phyloP scores from a whole-genome alignment of 306 rosid genomes.

The Castanea crenata region DNA sequence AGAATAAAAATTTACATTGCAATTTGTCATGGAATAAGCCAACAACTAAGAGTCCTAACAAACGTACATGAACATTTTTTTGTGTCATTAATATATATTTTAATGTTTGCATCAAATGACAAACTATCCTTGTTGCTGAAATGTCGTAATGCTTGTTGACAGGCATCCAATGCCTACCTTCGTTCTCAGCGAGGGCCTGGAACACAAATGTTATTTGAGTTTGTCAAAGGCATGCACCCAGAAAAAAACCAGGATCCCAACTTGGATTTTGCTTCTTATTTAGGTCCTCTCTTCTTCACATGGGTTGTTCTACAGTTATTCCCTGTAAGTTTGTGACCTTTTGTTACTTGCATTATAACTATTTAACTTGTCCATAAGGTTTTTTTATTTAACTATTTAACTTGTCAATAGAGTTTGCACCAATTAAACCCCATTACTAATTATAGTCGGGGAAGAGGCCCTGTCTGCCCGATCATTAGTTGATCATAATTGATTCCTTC shows the following conservation, averaged over 20 bases:
- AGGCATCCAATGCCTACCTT: slow-evolving; percentile 69
- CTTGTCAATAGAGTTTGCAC: background rate
- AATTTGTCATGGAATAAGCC: no score
- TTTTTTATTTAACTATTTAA: background rate
- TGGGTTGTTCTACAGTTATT: slow-evolving; percentile 90
- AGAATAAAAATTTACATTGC: no score
- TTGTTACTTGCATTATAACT: background rate
- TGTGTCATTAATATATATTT: no score
- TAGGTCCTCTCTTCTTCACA: slow-evolving; percentile 79
- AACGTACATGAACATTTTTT: no score
- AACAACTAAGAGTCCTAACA: no score
- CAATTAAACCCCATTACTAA: background rate
- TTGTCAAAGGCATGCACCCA: slow-evolving; percentile 85
- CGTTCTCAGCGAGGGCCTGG: slow-evolving; percentile 60
- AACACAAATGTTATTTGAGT: slow-evolving; percentile 66
- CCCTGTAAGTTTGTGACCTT: slow-evolving; percentile 41
- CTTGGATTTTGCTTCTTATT: slow-evolving; percentile 73
- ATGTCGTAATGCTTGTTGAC: no score
- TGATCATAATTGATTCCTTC: background rate
- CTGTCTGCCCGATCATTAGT: background rate
- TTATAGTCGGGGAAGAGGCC: no score
- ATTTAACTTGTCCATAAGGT: background rate
- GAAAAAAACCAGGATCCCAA: slow-evolving; percentile 37
- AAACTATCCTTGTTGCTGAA: no score
- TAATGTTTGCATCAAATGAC: no score